Base-by-base conservation (phyloP, 345 rosid species). In the Melaleuca alternifolia region DNA sequence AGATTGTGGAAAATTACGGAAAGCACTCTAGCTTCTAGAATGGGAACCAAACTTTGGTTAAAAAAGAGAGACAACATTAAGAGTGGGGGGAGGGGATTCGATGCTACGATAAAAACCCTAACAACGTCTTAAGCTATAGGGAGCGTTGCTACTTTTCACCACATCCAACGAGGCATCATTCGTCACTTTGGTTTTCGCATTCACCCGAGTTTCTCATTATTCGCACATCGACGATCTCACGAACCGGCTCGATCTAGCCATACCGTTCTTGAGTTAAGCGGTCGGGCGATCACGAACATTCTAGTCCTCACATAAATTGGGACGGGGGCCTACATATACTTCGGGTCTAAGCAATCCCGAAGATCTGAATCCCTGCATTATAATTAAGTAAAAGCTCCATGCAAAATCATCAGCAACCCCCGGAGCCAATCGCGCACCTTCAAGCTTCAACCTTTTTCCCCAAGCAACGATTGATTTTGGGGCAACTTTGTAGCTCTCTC, bases 401-500 rank as follows among this genome's bases (percentile, higher is more conserved):
- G 84, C n/a, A 16, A 83, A 51, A 2, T 54, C 44, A 52, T 28
- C 15, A 2, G 57, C 4, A n/a, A n/a, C 18, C 44, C 61, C 85
- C 26, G 46, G 54, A 54, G 16, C 59, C 48, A 3, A 85, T 65
- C 44, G 56, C 20, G 21, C 20, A n/a, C 7, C 51, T 75, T 24
- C 71, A 15, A 57, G n/a, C 57, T 83, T 54, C 57, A 3, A 7
- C 44, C 56, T 52, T 83, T 51, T 15, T 10, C 5, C 12, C 37
- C 33, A 5, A 9, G 59, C 23, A 65, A 5, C n/a, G n/a, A 65
- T 85, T 77, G 85, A 18, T 54, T 84, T 52, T 7, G 44, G 57
- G 56, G 44, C 88, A 84, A 84, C 92, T 88, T 93, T 92, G 84
- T 83, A 71, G n/a, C n/a, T 89, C 89, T 86, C 81, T 9, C 84